phyloP scores from a whole-genome alignment of 2,329 filamentous ascomycete genomes.

The Penicillium sp. region DNA sequence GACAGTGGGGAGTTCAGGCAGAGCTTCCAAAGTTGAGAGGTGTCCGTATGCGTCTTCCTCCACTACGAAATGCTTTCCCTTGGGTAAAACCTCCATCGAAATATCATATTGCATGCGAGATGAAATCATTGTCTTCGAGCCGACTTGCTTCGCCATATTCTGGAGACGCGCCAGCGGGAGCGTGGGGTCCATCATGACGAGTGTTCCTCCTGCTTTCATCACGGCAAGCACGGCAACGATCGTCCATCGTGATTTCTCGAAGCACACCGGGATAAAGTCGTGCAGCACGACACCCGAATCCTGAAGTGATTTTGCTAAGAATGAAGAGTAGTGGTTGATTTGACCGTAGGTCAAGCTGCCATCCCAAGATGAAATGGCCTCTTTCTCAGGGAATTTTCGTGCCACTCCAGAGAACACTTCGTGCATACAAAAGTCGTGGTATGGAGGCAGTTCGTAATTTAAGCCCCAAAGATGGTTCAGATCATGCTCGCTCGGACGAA shows the following conservation, averaged over 20 bases:
- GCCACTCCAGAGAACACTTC: constrained; percentile 42
- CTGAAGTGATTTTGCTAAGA: constrained; percentile 25
- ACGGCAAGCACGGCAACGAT: constrained; percentile 33
- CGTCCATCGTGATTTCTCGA: constrained; percentile 36
- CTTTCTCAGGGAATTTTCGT: constrained; percentile 23
- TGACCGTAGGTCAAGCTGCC: constrained; percentile 31
- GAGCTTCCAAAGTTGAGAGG: not conserved
- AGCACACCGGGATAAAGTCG: constrained; percentile 32
- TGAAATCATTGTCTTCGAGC: constrained; percentile 29
- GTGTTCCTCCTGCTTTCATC: constrained; percentile 34
- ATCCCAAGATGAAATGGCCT: constrained; percentile 34
- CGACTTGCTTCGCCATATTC: constrained; percentile 32
- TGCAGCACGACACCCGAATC: constrained; percentile 28
- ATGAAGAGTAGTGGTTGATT: constrained; percentile 37
- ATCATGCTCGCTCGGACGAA: constrained; percentile 38
- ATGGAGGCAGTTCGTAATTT: constrained; percentile 47
- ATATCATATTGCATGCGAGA: constrained; percentile 31
- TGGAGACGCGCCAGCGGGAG: constrained; percentile 35
- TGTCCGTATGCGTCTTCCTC: constrained; percentile 25
- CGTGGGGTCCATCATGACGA: constrained; percentile 34
- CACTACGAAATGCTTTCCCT: constrained; percentile 27
- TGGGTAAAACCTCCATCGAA: constrained; percentile 32
- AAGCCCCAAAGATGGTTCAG: constrained; percentile 49
- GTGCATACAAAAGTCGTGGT: constrained; percentile 48
- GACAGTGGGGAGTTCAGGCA: constrained; percentile 17